Evolutionary conservation across 2,329 filamentous ascomycete species (phyloP).

Genomic region (Colletotrichum spinosum): DNA sequence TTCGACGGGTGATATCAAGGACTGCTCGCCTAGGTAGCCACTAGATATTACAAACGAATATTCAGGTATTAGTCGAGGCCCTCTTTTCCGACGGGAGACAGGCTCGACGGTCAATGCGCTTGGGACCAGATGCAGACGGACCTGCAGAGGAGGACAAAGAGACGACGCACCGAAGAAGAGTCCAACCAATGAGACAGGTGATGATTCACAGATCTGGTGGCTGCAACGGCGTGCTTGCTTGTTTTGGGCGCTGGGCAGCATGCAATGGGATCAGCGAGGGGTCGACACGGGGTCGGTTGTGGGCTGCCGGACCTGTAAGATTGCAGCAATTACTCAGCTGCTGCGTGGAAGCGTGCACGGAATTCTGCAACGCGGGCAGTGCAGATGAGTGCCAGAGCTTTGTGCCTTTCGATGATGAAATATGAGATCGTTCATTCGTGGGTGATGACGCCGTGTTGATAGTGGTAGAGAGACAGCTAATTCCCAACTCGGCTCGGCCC

Average conservation of each 20-base stretch:
- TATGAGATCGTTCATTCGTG: constrained; percentile 38
- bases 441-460: constrained; percentile 31
- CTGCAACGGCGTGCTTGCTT: constrained; percentile 27
- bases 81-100: constrained; percentile 29
- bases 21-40: background rate
- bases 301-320: constrained; percentile 40
- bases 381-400: constrained; percentile 29
- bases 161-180: constrained; percentile 11
- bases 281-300: constrained; percentile 29
- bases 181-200: constrained; percentile 33
- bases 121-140: constrained; percentile 26
- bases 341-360: constrained; percentile 9
- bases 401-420: constrained; percentile 36
- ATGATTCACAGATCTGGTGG: constrained; percentile 39
- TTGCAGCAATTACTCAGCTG: constrained; percentile 44
- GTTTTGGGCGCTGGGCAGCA: constrained; percentile 23
- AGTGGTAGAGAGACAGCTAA: constrained; percentile 7
- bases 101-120: constrained; percentile 29
- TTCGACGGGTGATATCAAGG: constrained; percentile 10
- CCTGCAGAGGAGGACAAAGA: constrained; percentile 34
- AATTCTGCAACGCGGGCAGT: constrained; percentile 21
- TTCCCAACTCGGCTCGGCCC: constrained; percentile 29
- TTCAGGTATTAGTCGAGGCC: constrained; percentile 32
- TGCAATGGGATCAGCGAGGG: constrained; percentile 31
- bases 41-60: constrained; percentile 15